Evolutionary conservation across 1,284 basidiomycete species (phyloP).

Genomic region (Fomes fomentarius): DNA sequence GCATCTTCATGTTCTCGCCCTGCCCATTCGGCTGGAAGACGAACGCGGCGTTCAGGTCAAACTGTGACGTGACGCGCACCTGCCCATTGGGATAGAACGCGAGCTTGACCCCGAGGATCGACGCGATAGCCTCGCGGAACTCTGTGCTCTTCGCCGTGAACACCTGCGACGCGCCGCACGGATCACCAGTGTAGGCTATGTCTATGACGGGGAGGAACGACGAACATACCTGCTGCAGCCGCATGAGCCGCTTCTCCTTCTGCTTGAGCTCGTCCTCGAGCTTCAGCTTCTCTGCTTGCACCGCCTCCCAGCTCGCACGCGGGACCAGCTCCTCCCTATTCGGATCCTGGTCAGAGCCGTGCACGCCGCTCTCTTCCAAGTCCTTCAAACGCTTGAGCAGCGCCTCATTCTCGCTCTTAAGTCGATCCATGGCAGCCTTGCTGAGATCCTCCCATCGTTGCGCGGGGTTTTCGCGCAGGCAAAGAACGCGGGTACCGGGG

Average conservation of each 20-base stretch:
- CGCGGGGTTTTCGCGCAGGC: conserved; percentile 76
- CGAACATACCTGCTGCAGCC: conserved; percentile 68
- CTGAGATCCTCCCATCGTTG: conserved; percentile 73
- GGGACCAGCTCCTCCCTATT: conserved; percentile 53
- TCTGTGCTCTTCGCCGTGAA: conserved; percentile 79
- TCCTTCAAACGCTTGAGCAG: conserved; percentile 60
- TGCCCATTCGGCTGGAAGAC: conserved; percentile 62
- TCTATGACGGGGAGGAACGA: not conserved
- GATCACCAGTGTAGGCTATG: not conserved
- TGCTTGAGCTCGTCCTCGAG: conserved; percentile 63
- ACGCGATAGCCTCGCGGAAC: conserved; percentile 80
- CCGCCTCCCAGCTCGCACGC: conserved; percentile 69
- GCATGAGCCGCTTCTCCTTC: conserved; percentile 75
- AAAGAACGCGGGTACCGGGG: conserved; percentile 69
- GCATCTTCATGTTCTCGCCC: conserved; percentile 57
- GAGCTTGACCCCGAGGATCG: conserved; percentile 83
- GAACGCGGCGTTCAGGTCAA: conserved; percentile 71
- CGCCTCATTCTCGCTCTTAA: conserved; percentile 78
- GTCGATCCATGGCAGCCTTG: conserved; percentile 63
- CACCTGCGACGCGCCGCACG: conserved; percentile 41
- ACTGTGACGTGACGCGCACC: conserved; percentile 82
- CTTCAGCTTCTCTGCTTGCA: conserved; percentile 61
- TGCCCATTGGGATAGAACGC: conserved; percentile 85
- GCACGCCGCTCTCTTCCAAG: conserved; percentile 47
- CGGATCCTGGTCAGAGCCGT: conserved; percentile 21